Percentiles rank a stretch among this genome's conserved stretches.
These are phyloP conservation scores for Tricholoma saponaceum DNA, from an alignment of 768 basidiomycete genomes.

Conservation along the genomic window DNA sequence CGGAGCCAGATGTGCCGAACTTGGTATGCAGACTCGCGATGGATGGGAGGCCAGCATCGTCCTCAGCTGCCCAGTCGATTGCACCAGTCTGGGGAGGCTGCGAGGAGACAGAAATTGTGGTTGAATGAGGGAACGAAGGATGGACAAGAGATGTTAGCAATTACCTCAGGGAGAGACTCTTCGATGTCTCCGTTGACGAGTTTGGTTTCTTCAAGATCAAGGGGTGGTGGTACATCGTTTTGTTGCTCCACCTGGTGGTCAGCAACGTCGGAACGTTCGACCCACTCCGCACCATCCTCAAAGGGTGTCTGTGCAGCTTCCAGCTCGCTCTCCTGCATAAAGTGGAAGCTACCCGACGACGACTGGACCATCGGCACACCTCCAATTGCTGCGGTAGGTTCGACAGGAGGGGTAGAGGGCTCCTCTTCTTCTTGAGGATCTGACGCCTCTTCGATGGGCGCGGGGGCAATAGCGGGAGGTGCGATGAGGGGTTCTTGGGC, in stretches of 20 bases:
- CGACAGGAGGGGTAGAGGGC: slow-evolving; percentile 14
- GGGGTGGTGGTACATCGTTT: slow-evolving; percentile 8
- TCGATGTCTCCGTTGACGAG: slow-evolving; percentile 14
- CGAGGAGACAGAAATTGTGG: neutral
- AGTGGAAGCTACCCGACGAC: slow-evolving; percentile 60
- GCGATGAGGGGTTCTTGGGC: slow-evolving; percentile 50
- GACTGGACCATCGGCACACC: slow-evolving; percentile 37
- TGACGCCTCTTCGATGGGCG: slow-evolving; percentile 34
- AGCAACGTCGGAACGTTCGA: slow-evolving; percentile 42
- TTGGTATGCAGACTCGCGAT: slow-evolving; percentile 73
- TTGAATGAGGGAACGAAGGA: neutral
- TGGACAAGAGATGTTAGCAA: neutral
- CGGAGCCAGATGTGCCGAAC: slow-evolving; percentile 70
- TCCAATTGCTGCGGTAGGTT: slow-evolving; percentile 31
- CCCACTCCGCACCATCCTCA: slow-evolving; percentile 54
- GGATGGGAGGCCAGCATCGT: slow-evolving; percentile 74
- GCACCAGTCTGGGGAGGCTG: slow-evolving; percentile 25
- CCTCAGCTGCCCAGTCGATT: slow-evolving; percentile 82
- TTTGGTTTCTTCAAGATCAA: slow-evolving; percentile 8
- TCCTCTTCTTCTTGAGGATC: slow-evolving; percentile 17
- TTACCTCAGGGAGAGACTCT: slow-evolving; percentile 9
- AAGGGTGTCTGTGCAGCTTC: slow-evolving; percentile 45
- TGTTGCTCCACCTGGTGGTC: slow-evolving; percentile 23
- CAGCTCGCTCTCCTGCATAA: slow-evolving; percentile 80
- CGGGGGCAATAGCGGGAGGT: slow-evolving; percentile 34